Base-by-base conservation (phyloP, 306 rosid species). In the Prosopis cineraria region DNA sequence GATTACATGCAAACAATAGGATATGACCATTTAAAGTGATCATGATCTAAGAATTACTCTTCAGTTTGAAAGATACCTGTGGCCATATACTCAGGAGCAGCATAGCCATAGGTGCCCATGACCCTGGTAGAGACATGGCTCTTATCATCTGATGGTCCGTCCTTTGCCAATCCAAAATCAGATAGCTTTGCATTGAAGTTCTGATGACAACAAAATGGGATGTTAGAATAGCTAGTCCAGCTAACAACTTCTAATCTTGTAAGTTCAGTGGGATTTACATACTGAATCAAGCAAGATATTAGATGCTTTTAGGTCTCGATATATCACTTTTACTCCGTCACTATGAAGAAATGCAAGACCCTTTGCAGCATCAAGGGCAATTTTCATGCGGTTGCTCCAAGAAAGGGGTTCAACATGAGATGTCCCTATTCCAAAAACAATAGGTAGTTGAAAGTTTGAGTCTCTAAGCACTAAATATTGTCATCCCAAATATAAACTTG, bases 71-170 rank as follows among this genome's bases (percentile, higher is more conserved):
- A 74, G 29, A 50, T 93, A 93, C 99, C 99, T 87, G 99, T 93
- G 52, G 94, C 93, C 94, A 96, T 84, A 72, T 96, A 96, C 81
- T 96, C 99, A 1, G 99, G 99, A 37, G 99, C 99, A 10, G 99
- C 98, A 69, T 96, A 96, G 44, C 99, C 99, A 79, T 80, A 93
- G 9, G 99, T 96, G 68, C 99, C 99, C 99, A 96, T 96, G 41
- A 96, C 91, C 85, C 99, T 76, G 16, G 99, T 96, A 78, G 99
- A 93, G 85, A 96, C 99, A 70, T 96, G 85, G 81, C 99, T 96
- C 77, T 40, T 80, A 85, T 89, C 97, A 63, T 88, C 97, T 3
- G 84, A 89, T 4, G 99, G 99, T 60, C 97, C 99, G 45, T 93
- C 99, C 86, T 91, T 96, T 47, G 99, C 99, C 88, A 96, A 88